Conservation (phyloP, 1,284 basidiomycete genomes). For the Sanghuangporus sanghuang region DNA sequence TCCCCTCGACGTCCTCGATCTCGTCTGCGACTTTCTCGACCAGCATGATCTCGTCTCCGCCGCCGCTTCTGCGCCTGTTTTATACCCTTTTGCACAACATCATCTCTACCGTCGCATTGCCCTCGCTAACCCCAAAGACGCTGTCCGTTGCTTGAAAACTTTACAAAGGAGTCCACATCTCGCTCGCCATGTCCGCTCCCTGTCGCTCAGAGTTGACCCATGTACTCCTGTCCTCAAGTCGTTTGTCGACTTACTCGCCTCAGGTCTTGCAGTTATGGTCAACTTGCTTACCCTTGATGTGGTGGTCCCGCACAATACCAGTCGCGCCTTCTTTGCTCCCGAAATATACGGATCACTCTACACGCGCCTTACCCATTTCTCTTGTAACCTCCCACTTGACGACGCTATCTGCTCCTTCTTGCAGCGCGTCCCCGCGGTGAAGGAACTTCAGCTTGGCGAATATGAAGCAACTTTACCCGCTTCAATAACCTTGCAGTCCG, state of each 20-base stretch:
- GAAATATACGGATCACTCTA: conserved; percentile 28
- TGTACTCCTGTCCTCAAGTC: conserved; percentile 33
- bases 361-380: conserved; percentile 46
- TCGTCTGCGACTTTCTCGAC: conserved; percentile 36
- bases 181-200: conserved; percentile 53
- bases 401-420: conserved; percentile 52
- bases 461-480: conserved; percentile 15
- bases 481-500: conserved; percentile 15
- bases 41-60: conserved; percentile 39
- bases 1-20: conserved; percentile 51
- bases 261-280: conserved; percentile 52
- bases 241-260: conserved; percentile 45
- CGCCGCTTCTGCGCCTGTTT: conserved; percentile 36
- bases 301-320: conserved; percentile 43
- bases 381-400: conserved; percentile 56
- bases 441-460: conserved; percentile 45
- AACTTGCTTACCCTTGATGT: conserved; percentile 54
- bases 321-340: conserved; percentile 45
- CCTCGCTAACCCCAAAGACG: conserved; percentile 40
- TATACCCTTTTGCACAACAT: conserved; percentile 48
- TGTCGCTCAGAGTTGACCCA: conserved; percentile 48
- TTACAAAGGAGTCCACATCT: conserved; percentile 49
- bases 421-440: conserved; percentile 41
- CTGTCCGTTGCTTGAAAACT: conserved; percentile 42
- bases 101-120: conserved; percentile 55